Evolutionary conservation across 768 basidiomycete genomes (phyloP).

Genomic region (Psilocybe tampanensis): DNA sequence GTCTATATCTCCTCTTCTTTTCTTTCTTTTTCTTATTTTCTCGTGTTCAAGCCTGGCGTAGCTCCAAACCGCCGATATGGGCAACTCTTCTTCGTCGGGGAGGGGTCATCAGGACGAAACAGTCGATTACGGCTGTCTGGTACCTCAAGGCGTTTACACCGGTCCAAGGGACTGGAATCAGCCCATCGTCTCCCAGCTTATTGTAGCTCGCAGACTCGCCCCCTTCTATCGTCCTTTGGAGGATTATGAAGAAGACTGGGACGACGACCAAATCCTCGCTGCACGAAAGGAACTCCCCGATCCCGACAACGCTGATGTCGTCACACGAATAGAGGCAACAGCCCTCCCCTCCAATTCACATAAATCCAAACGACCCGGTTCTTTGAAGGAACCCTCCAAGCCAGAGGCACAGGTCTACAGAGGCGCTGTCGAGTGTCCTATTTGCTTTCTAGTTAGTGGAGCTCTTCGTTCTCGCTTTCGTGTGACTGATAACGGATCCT

Average conservation of each 20-base stretch:
- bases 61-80: constrained; percentile 51
- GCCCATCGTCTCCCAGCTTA: constrained; percentile 81
- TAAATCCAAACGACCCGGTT: constrained; percentile 56
- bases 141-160: constrained; percentile 87
- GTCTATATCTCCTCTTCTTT: constrained; percentile 15
- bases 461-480: constrained; percentile 14
- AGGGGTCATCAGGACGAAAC: constrained; percentile 78
- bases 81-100: constrained; percentile 77
- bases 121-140: constrained; percentile 80
- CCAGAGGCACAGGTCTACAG: constrained; percentile 83
- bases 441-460: constrained; percentile 89
- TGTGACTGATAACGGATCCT: constrained; percentile 30
- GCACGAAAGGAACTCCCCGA: constrained; percentile 72
- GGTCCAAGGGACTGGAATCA: constrained; percentile 90
- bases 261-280: constrained; percentile 83
- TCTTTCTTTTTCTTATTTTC: constrained; percentile 17
- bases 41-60: constrained; percentile 17
- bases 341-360: constrained; percentile 31
- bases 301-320: constrained; percentile 46
- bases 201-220: constrained; percentile 84
- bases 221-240: constrained; percentile 97
- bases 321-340: constrained; percentile 47
- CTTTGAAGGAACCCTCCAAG: constrained; percentile 65
- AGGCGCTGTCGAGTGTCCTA: constrained; percentile 92
- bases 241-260: constrained; percentile 89